phyloP scores from a whole-genome alignment of 805 yeast species.

The Lipomyces yamanashiensis region DNA sequence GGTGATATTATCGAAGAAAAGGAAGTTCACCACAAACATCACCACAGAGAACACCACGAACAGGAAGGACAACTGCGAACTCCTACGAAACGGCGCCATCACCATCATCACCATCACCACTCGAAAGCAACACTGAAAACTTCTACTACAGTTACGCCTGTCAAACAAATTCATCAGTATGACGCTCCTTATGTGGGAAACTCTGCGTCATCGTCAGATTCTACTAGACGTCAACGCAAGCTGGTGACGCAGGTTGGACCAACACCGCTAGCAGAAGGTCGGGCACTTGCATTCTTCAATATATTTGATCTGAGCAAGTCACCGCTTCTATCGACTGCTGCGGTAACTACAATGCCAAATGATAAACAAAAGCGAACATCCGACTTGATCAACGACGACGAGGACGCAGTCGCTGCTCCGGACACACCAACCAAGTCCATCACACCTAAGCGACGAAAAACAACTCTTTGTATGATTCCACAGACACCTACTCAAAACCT shows the following conservation, averaged over 20 bases:
- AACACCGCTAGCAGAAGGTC: constrained; percentile 37
- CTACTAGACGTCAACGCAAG: constrained; percentile 3
- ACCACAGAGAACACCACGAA: not conserved
- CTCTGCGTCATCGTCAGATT: constrained; percentile 18
- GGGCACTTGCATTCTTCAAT: constrained; percentile 36
- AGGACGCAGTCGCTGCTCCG: constrained; percentile 1
- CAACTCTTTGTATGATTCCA: not conserved
- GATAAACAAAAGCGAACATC: not conserved
- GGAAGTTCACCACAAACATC: not conserved
- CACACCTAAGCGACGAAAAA: not conserved
- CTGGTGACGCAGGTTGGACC: constrained; percentile 33
- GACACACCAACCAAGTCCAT: constrained; percentile 17
- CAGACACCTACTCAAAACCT: constrained; percentile 1
- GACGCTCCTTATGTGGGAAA: constrained; percentile 21
- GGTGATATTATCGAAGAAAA: not conserved
- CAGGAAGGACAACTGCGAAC: not conserved
- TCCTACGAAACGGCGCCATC: not conserved
- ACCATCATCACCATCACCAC: not conserved
- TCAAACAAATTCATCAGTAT: constrained; percentile 6
- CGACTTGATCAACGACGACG: not conserved
- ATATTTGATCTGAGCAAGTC: constrained; percentile 13
- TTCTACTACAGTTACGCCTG: not conserved
- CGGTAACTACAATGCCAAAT: not conserved
- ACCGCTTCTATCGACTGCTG: not conserved
- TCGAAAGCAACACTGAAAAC: not conserved